phyloP scores from a whole-genome alignment of 192 early-diverging fungal species.

The Backusella tuberculispora region DNA sequence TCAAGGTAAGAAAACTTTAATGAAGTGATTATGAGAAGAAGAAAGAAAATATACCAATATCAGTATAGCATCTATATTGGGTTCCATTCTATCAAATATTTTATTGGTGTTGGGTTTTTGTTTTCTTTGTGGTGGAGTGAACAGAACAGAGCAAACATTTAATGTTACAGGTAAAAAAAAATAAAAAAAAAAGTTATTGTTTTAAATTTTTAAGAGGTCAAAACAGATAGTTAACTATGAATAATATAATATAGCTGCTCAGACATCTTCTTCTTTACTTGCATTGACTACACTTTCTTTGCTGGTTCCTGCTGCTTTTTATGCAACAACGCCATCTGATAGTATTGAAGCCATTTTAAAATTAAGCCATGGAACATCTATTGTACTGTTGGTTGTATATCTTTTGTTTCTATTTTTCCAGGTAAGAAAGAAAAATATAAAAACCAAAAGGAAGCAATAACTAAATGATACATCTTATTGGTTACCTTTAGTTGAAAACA shows the following conservation, averaged over 20 bases:
- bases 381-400: constrained; percentile 74
- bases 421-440: not conserved
- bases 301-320: constrained; percentile 75
- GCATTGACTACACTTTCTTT: constrained; percentile 67
- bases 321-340: constrained; percentile 49
- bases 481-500: constrained; percentile 65
- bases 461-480: not conserved
- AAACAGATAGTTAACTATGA: not conserved
- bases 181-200: not conserved
- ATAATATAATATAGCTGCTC: constrained; percentile 51
- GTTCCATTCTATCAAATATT: constrained; percentile 91
- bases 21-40: not conserved
- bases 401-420: constrained; percentile 81
- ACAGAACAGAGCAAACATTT: constrained; percentile 66
- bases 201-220: not conserved
- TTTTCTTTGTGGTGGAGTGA: constrained; percentile 81
- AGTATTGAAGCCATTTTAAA: constrained; percentile 55
- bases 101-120: constrained; percentile 89
- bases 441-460: not conserved
- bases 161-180: constrained; percentile 53
- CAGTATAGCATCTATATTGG: constrained; percentile 71
- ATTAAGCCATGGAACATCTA: constrained; percentile 66
- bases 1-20: constrained; percentile 45
- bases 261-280: constrained; percentile 72
- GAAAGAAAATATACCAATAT: not conserved